Conservation (phyloP, 2,329 filamentous ascomycete species). For the Phialophora tarda region DNA sequence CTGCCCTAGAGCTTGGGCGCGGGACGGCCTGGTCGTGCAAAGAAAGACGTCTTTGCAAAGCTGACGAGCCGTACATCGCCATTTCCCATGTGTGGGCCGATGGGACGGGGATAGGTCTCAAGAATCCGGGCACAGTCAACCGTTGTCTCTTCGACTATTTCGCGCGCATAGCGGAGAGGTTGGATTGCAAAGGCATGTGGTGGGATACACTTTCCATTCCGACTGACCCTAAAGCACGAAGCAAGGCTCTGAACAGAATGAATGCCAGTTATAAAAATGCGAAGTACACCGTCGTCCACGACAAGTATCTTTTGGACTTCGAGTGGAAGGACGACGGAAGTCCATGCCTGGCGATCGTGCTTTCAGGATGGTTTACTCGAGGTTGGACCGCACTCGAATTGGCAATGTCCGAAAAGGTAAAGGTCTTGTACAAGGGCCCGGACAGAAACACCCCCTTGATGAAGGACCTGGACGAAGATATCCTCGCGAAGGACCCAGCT, state of each 20-base stretch:
- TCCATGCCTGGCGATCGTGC: not conserved
- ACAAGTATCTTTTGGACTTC: not conserved
- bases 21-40: slow-evolving; percentile 3
- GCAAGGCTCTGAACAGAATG: slow-evolving; percentile 3
- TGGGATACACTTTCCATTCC: slow-evolving; percentile 4
- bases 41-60: not conserved
- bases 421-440: slow-evolving; percentile 1
- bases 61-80: slow-evolving; percentile 2
- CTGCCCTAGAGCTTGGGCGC: not conserved
- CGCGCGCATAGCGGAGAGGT: slow-evolving; percentile 2
- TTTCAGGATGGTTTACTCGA: slow-evolving; percentile 6
- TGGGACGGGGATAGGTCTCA: not conserved
- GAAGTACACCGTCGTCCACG: not conserved
- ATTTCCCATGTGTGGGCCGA: slow-evolving; percentile 2
- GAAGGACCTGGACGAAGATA: slow-evolving; percentile 6
- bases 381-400: not conserved
- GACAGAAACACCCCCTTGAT: slow-evolving; percentile 3
- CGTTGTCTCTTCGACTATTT: slow-evolving; percentile 4
- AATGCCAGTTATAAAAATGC: slow-evolving; percentile 4
- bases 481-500: not conserved
- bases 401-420: slow-evolving; percentile 1
- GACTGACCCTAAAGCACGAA: not conserved
- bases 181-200: slow-evolving; percentile 6
- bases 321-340: slow-evolving; percentile 5
- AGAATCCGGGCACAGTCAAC: slow-evolving; percentile 4